Evolutionary conservation across 2,329 filamentous ascomycete species (phyloP).

Genomic region (Endothia cerciana): DNA sequence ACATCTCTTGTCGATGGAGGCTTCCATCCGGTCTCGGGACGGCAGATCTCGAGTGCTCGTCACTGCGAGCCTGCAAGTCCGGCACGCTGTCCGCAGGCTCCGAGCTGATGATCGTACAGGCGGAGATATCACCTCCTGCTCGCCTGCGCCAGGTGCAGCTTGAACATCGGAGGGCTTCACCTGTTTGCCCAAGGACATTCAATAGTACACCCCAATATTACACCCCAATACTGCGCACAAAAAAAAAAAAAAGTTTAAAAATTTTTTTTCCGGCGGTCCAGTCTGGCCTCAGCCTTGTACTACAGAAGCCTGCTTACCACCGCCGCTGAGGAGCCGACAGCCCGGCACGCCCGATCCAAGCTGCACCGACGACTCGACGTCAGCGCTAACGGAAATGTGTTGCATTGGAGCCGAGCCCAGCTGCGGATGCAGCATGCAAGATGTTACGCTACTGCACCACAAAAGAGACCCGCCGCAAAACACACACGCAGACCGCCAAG

Average conservation of each 20-base stretch:
- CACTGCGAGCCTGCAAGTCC: no score
- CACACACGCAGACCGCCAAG: conserved; percentile 16
- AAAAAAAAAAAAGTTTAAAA: no score
- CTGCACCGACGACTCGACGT: background rate
- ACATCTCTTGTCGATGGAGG: background rate
- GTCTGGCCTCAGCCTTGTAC: background rate
- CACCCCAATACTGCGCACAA: no score
- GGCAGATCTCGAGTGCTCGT: no score
- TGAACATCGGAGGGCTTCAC: no score
- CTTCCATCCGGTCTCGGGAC: no score
- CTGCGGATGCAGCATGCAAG: background rate
- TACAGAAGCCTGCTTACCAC: background rate
- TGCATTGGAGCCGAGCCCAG: background rate
- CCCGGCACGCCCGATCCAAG: background rate
- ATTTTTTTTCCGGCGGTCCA: background rate
- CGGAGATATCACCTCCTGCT: no score
- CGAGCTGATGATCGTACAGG: background rate
- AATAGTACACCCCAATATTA: no score
- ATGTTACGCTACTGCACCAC: conserved; percentile 9
- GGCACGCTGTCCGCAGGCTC: background rate
- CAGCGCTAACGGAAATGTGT: conserved; percentile 10
- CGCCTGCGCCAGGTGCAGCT: no score
- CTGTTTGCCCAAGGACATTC: background rate
- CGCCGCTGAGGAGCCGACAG: background rate
- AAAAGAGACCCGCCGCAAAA: conserved; percentile 3